Conservation (phyloP, 208 protist species). For the Leishmania mexicana region DNA sequence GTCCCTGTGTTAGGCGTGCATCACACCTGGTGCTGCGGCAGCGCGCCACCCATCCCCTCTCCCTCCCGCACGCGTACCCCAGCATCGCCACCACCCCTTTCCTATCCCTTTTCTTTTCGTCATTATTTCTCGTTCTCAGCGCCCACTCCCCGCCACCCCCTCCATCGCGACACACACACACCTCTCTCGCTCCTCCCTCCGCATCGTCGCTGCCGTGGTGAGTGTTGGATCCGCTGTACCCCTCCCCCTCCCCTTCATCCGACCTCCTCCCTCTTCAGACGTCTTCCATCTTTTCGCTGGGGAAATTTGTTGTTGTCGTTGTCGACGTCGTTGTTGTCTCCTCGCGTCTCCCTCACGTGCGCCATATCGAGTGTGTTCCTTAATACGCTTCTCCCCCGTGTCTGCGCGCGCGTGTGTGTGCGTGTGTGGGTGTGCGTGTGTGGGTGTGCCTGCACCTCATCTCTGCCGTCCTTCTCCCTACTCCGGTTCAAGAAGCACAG, state of each 20-base stretch:
- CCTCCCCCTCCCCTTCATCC: too few species aligned
- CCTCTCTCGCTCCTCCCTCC: neutral
- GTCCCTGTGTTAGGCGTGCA: neutral
- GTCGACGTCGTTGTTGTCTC: neutral
- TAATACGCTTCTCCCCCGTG: neutral
- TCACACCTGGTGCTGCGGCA: neutral
- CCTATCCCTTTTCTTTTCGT: neutral
- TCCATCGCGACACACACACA: too few species aligned
- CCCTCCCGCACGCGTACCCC: neutral
- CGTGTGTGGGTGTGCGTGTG: neutral
- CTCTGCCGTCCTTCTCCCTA: too few species aligned
- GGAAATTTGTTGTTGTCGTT: neutral
- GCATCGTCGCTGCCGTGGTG: too few species aligned
- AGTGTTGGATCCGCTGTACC: neutral
- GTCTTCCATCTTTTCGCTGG: neutral
- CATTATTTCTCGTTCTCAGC: neutral
- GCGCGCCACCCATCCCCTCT: neutral
- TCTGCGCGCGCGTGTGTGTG: neutral
- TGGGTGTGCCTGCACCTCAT: neutral
- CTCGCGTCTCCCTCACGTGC: too few species aligned
- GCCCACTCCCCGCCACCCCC: too few species aligned
- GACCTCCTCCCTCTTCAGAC: neutral
- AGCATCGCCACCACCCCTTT: neutral
- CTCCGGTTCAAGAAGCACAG: too few species aligned
- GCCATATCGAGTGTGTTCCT: neutral